These are phyloP conservation scores for Pseudocercospora crystallina DNA, from an alignment of 2,329 filamentous ascomycete genomes.

Conservation along the genomic window DNA sequence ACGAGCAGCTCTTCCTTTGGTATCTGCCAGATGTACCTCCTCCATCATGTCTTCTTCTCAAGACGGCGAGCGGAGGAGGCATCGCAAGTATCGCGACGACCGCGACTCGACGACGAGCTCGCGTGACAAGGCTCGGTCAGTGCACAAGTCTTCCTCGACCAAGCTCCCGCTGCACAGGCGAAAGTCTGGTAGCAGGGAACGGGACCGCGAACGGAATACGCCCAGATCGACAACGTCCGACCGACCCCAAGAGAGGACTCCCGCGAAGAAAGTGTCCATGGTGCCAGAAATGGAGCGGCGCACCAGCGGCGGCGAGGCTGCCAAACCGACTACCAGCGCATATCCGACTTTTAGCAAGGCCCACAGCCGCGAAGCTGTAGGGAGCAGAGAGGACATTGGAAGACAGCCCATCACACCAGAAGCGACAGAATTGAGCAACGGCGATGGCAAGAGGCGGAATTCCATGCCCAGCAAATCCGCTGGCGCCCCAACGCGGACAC, in stretches of 20 bases:
- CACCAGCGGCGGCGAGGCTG: slow-evolving; percentile 33
- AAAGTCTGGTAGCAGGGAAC: slow-evolving; percentile 29
- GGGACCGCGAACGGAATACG: slow-evolving; percentile 23
- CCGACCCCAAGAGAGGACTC: not conserved
- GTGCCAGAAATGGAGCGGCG: slow-evolving; percentile 51
- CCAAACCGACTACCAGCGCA: slow-evolving; percentile 50
- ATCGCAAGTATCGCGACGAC: slow-evolving; percentile 32
- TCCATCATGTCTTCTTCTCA: slow-evolving; percentile 23
- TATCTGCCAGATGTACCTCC: slow-evolving; percentile 2
- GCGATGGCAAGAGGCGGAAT: slow-evolving; percentile 29
- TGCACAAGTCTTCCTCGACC: slow-evolving; percentile 28
- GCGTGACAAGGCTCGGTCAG: slow-evolving; percentile 31
- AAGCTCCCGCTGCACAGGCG: slow-evolving; percentile 26
- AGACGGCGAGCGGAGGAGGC: slow-evolving; percentile 29
- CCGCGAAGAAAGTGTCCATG: slow-evolving; percentile 20
- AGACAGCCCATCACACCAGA: slow-evolving; percentile 39
- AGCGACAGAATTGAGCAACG: slow-evolving; percentile 41
- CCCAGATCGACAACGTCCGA: slow-evolving; percentile 6
- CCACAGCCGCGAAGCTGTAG: slow-evolving; percentile 83
- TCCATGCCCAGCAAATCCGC: slow-evolving; percentile 28
- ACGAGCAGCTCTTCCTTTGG: too few species aligned
- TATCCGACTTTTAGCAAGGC: slow-evolving; percentile 87
- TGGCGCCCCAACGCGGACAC: slow-evolving; percentile 34
- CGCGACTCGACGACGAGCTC: slow-evolving; percentile 26
- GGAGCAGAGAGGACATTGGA: slow-evolving; percentile 49